Percentiles rank a stretch among this genome's conserved stretches.
Conservation (phyloP, 139 green algal genomes). For the Chlorella sp. region DNA sequence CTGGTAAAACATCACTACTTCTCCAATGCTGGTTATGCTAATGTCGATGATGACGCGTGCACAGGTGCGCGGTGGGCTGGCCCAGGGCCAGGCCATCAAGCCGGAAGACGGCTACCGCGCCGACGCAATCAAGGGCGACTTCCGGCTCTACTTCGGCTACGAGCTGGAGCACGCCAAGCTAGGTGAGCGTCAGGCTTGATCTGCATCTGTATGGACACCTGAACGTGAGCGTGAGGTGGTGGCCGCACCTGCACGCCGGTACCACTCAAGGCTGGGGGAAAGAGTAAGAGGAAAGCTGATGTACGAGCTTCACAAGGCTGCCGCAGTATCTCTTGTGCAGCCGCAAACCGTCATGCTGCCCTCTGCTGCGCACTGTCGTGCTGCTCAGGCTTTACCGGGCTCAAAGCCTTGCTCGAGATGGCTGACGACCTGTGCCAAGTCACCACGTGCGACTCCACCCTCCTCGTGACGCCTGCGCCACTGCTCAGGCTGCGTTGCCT, state of each 20-base stretch:
- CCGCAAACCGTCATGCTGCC: not conserved
- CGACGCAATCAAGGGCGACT: conserved; percentile 9
- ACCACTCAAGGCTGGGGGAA: not conserved
- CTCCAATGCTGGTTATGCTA: too few species aligned
- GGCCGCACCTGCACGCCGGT: not conserved
- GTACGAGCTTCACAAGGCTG: not conserved
- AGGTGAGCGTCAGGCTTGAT: not conserved
- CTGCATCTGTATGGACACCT: not conserved
- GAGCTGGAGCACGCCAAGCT: conserved; percentile 11
- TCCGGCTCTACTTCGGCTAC: conserved; percentile 6
- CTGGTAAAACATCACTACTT: too few species aligned
- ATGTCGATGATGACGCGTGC: too few species aligned
- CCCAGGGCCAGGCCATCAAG: not conserved
- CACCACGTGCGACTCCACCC: not conserved
- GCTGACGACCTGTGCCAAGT: not conserved
- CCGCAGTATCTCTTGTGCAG: too few species aligned
- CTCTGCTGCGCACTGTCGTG: not conserved
- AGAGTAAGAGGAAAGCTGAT: not conserved
- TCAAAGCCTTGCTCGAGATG: not conserved
- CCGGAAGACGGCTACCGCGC: conserved; percentile 5
- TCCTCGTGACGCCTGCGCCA: not conserved
- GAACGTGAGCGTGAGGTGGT: not conserved
- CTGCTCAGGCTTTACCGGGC: not conserved
- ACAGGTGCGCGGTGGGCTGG: not conserved
- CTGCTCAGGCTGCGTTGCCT: conserved; percentile 1